Conservation (phyloP, 306 rosid genomes). For the Alnus rubra region DNA sequence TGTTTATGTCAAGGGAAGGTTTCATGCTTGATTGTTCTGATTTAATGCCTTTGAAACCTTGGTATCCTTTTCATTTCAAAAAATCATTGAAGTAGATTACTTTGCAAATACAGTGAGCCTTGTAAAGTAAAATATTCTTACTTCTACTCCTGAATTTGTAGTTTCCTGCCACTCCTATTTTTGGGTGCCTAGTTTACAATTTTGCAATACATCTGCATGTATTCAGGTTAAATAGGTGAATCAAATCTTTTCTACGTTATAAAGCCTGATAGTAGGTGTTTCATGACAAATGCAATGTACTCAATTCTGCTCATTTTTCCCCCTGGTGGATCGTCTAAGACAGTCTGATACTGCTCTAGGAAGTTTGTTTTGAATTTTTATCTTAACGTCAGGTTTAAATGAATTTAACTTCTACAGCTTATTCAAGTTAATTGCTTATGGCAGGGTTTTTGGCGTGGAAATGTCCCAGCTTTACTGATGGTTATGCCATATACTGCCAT, state of each 20-base stretch:
- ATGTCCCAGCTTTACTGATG: conserved; percentile 97
- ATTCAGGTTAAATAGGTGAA: background rate
- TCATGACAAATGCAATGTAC: background rate
- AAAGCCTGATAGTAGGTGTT: background rate
- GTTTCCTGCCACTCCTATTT: background rate
- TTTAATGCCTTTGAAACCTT: background rate
- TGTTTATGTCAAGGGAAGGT: too few relatives aligned
- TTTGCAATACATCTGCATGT: background rate
- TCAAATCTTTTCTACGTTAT: background rate
- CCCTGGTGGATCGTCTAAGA: background rate
- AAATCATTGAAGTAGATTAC: background rate
- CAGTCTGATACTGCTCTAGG: background rate
- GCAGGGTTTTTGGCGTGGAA: conserved; percentile 98
- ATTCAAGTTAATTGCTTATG: conserved; percentile 8
- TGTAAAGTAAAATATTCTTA: background rate
- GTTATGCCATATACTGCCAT: conserved; percentile 98
- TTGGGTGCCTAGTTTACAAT: background rate
- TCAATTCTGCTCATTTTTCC: background rate
- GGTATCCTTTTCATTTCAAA: background rate
- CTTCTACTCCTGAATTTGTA: background rate
- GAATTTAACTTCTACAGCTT: background rate
- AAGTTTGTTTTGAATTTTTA: background rate
- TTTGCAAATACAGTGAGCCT: background rate
- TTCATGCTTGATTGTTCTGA: background rate
- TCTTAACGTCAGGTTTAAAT: background rate